Conservation (phyloP, 805 yeast genomes). For the Candida krabiensis region DNA sequence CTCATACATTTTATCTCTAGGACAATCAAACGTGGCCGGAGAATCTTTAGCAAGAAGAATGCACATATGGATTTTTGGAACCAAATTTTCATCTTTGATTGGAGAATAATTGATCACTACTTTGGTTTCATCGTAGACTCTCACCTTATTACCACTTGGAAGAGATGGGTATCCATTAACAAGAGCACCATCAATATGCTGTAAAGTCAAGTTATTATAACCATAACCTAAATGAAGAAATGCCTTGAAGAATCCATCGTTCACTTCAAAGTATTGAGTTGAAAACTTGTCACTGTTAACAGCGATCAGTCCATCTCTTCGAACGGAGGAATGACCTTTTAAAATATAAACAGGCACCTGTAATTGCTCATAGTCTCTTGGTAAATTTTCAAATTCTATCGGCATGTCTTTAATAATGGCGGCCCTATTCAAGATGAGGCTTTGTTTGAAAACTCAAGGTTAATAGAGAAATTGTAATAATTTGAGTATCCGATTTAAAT, state of each 20-base stretch:
- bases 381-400: slow-evolving; percentile 33
- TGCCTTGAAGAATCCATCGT: slow-evolving; percentile 71
- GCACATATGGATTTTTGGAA: slow-evolving; percentile 79
- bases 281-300: slow-evolving; percentile 55
- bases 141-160: slow-evolving; percentile 14
- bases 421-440: no score
- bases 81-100: slow-evolving; percentile 31
- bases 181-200: slow-evolving; percentile 41
- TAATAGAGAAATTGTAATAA: no score
- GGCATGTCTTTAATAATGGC: no score
- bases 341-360: slow-evolving; percentile 50
- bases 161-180: slow-evolving; percentile 33
- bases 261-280: slow-evolving; percentile 67
- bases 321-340: slow-evolving; percentile 43
- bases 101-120: slow-evolving; percentile 50
- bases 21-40: slow-evolving; percentile 66
- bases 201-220: slow-evolving; percentile 55
- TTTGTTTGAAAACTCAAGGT: no score
- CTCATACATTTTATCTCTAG: slow-evolving; percentile 50
- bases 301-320: slow-evolving; percentile 37
- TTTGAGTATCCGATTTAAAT: no score
- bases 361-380: slow-evolving; percentile 31
- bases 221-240: slow-evolving; percentile 62
- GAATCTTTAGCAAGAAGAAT: slow-evolving; percentile 76
- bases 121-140: slow-evolving; percentile 14